Evolutionary conservation across 2,329 filamentous ascomycete genomes (phyloP), one percentile per base, ranked within the genome.

Genomic region (Amauroascus niger): DNA sequence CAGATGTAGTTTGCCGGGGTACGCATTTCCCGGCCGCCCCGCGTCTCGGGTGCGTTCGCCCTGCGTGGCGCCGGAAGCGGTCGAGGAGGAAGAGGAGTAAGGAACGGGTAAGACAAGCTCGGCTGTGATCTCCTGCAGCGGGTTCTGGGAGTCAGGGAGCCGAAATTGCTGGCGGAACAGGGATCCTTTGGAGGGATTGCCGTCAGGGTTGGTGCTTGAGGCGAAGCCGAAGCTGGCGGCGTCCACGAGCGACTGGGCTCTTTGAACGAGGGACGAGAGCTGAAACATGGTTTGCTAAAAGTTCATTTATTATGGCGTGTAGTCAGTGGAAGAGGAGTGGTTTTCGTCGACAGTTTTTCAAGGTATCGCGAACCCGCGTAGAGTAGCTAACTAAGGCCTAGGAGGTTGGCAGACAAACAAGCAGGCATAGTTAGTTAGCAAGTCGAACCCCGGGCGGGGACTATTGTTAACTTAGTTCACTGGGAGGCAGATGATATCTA

Each of bases 161-260:
- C 93, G 88, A 75, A 98, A 98, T 72, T 98, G 93, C 69, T 86
- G 85, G 74, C 93, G 89, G 75, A 97, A 98, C 55, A 97, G 81
- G 49, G 86, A 85, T 53, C 89, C 83, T 74, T 96, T 97, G 66
- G 90, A 91, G 48, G 90, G 89, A 67, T 88, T 86, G 59, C 80
- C 81, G 71, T 93, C 87, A 55, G 84, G 81, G 64, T 83, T 80
- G 61, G 84, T 82, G 56, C 87, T 78, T 61, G 83, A 81, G 59
- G 87, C 76, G 63, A 87, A 82, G 68, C 85, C 82, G 65, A 86
- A 83, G 68, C 88, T 83, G 60, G 86, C 86, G 52, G 89, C 87
- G 71, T 96, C 91, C 74, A 96, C 94, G 72, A 95, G 79, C 73
- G 90, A 88, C 77, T 95, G 89, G 62, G 90, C 90, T 79, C 91